phyloP scores from a whole-genome alignment of 2,329 filamentous ascomycete genomes.

The Lachnellula suecica region DNA sequence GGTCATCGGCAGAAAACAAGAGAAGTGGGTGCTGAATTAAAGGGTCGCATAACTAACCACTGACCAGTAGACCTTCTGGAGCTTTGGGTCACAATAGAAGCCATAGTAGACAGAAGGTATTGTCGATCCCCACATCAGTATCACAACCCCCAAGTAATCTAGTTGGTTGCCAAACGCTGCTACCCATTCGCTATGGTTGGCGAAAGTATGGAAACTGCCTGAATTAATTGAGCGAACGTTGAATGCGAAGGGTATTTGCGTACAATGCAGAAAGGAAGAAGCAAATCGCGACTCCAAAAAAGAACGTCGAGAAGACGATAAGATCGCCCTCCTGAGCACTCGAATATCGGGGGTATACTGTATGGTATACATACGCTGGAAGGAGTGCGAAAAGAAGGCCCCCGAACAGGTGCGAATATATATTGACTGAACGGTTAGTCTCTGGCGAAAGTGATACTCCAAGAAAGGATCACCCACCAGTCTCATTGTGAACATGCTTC shows the following conservation, averaged over 20 bases:
- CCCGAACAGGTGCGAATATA: conserved; percentile 45
- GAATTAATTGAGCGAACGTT: no score
- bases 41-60: no score
- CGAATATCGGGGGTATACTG: conserved; percentile 31
- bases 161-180: conserved; percentile 37
- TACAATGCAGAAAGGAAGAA: conserved; percentile 40
- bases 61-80: conserved; percentile 35
- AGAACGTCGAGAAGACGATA: conserved; percentile 39
- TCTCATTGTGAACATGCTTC: conserved; percentile 12
- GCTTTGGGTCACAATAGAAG: conserved; percentile 39
- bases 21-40: no score
- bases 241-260: no score
- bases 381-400: conserved; percentile 33
- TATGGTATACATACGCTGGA: conserved; percentile 29
- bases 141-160: conserved; percentile 40
- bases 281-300: conserved; percentile 38
- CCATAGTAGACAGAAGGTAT: conserved; percentile 40
- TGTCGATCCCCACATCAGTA: conserved; percentile 40
- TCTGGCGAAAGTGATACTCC: conserved; percentile 29
- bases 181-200: conserved; percentile 38
- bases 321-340: conserved; percentile 34
- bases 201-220: conserved; percentile 36
- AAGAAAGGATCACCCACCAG: conserved; percentile 31
- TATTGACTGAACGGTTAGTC: conserved; percentile 40
- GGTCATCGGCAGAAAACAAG: no score